These are phyloP conservation scores for Lipomyces kockii DNA, from an alignment of 805 yeast genomes.

Conservation along the genomic window DNA sequence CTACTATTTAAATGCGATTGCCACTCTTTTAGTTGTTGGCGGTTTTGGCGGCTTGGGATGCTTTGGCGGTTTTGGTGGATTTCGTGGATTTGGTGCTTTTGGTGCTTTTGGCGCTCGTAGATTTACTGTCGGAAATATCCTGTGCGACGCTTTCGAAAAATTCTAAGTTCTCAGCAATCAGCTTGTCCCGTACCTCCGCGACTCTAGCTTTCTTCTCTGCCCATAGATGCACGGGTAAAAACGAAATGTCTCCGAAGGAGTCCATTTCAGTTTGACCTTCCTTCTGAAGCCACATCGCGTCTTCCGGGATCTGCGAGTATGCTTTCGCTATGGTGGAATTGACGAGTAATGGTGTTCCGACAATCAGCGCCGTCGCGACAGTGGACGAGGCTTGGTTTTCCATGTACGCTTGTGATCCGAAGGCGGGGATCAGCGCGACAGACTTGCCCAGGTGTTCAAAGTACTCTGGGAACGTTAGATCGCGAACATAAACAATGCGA, in stretches of 20 bases:
- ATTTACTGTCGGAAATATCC: background rate
- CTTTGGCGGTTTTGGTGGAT: too few relatives aligned
- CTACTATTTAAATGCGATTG: background rate
- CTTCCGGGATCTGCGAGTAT: conserved; percentile 32
- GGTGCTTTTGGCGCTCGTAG: background rate
- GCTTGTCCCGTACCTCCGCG: conserved; percentile 21
- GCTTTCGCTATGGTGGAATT: conserved; percentile 23
- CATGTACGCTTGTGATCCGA: conserved; percentile 22
- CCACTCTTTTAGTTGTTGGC: too few relatives aligned
- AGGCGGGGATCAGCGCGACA: conserved; percentile 31
- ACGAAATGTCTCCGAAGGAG: conserved; percentile 40
- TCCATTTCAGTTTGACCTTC: conserved; percentile 31
- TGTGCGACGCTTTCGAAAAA: conserved; percentile 1
- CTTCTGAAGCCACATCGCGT: conserved; percentile 31
- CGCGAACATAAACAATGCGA: conserved; percentile 20
- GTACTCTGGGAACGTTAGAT: conserved; percentile 28
- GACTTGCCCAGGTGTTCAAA: conserved; percentile 27
- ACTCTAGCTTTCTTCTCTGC: conserved; percentile 34
- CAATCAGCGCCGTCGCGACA: conserved; percentile 29
- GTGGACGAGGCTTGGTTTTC: conserved; percentile 35
- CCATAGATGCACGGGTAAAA: conserved; percentile 35
- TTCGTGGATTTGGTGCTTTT: background rate
- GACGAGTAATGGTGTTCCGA: conserved; percentile 33
- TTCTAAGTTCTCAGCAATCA: conserved; percentile 26
- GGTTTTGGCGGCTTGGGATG: too few relatives aligned